phyloP scores from a whole-genome alignment of 495 filamentous ascomycete genomes.

The Glarea lozoyensis region DNA sequence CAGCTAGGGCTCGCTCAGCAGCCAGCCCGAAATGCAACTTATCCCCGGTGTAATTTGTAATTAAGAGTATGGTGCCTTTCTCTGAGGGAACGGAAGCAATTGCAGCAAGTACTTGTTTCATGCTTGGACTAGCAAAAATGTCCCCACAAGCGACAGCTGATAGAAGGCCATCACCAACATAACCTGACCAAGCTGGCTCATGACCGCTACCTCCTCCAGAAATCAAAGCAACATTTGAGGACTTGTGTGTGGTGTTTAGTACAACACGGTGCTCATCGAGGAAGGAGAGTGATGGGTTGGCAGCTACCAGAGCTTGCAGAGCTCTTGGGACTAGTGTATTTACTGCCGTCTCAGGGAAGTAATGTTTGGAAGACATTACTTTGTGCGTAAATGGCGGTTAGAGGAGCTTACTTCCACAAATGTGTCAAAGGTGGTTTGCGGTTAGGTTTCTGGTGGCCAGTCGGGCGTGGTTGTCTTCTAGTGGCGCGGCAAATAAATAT shows the following conservation, averaged over 20 bases:
- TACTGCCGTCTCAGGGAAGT: slow-evolving; percentile 16
- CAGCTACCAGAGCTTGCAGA: slow-evolving; percentile 44
- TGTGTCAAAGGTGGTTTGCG: no score
- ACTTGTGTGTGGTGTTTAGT: slow-evolving; percentile 40
- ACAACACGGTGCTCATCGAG: slow-evolving; percentile 49
- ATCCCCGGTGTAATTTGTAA: slow-evolving; percentile 61
- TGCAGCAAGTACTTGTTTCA: slow-evolving; percentile 52
- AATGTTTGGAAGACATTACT: slow-evolving; percentile 17
- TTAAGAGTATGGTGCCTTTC: slow-evolving; percentile 49
- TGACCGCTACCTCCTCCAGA: slow-evolving; percentile 54
- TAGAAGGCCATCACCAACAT: slow-evolving; percentile 52
- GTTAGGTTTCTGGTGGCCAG: no score
- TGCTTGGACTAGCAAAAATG: slow-evolving; percentile 53
- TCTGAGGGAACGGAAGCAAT: slow-evolving; percentile 47
- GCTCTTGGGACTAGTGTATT: slow-evolving; percentile 42
- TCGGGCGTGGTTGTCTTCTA: no score
- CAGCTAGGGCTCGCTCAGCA: slow-evolving; percentile 49
- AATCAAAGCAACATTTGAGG: slow-evolving; percentile 46
- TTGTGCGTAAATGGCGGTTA: no score
- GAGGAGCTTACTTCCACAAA: no score
- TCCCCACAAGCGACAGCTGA: slow-evolving; percentile 51
- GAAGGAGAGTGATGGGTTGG: slow-evolving; percentile 47
- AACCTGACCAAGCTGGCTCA: slow-evolving; percentile 56
- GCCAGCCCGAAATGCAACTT: slow-evolving; percentile 57
- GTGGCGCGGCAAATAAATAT: no score